phyloP scores from a whole-genome alignment of 1,139 yeast species.

The Yamadazyma atlantica region DNA sequence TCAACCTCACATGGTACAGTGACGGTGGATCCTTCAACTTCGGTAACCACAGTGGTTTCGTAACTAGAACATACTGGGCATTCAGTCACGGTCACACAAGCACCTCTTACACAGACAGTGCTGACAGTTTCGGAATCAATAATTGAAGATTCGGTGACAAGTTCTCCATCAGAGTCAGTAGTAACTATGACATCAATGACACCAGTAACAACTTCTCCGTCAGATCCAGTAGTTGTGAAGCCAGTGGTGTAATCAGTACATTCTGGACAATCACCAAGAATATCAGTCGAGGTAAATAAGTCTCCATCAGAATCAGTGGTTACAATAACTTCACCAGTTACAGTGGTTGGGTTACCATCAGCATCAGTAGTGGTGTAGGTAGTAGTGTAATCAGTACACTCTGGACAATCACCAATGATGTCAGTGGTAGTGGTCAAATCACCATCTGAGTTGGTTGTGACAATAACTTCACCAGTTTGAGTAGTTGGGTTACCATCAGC shows the following conservation, averaged over 20 bases:
- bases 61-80: constrained; percentile 7
- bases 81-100: constrained; percentile 11
- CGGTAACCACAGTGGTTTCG: constrained; percentile 2
- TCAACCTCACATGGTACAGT: constrained; percentile 11
- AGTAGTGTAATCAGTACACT: constrained; percentile 16
- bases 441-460: constrained; percentile 11
- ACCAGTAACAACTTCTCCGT: constrained; percentile 13
- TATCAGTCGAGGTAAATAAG: constrained; percentile 10
- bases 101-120: constrained; percentile 12
- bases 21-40: constrained; percentile 3
- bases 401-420: constrained; percentile 9
- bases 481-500: constrained; percentile 14
- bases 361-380: constrained; percentile 14
- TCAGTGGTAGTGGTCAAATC: constrained; percentile 9
- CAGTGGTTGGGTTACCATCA: constrained; percentile 13
- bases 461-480: constrained; percentile 14
- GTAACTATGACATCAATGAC: constrained; percentile 11
- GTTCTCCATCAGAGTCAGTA: constrained; percentile 10
- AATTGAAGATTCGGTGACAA: constrained; percentile 8
- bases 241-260: constrained; percentile 17
- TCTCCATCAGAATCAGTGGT: constrained; percentile 12
- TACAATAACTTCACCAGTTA: constrained; percentile 9
- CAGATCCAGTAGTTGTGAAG: constrained; percentile 13
- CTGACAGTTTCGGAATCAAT: constrained; percentile 8
- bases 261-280: constrained; percentile 8